Evolutionary conservation across 371 early-diverging fungal species (phyloP), one percentile per base, ranked within the genome.

Genomic region (Syncephalis fuscata): DNA sequence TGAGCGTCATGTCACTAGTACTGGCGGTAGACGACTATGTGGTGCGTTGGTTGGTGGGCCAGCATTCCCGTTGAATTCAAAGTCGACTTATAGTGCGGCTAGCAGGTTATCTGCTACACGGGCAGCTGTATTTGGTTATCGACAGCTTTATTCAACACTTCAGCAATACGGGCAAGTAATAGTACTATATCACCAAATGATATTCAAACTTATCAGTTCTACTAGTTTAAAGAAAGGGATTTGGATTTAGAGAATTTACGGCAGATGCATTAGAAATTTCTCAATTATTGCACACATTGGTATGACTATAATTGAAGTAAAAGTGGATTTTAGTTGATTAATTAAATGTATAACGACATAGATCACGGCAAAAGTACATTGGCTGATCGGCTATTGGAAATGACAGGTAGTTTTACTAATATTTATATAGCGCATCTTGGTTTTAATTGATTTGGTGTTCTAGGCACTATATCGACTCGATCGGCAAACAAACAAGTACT

Each of bases 241-340:
- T 27, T 78, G 20, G 71, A 79, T 47, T 48, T 80, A 40, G 55
- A n/a, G 40, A 62, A 1, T 83, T 75, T 61, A 69, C 80, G 2
- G 72, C 81, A 0, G 90, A 91, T 46, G 72, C 50, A 91, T 95
- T 51, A 74, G 95, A 45, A 94, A 94, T 65, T 96, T 96, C 62
- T 84, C 85, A 53, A 94, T 96, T 50, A 94, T 95, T 58, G 97
- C 96, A 3, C 96, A 96, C 62, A 89, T 92, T 39, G 91, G 85
- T 78, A 71, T 52, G 38, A 37, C 14, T 22, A 17, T 20, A 10
- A 20, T 50, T 5, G 10, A 8, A 21, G 23, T 26, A 27, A 15
- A 22, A 21, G 20, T 3, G 15, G 15, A 25, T 2, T 47, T 32
- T 21, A 21, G 27, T 48, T 37, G 41, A 39, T 44, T 2, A 24